These are phyloP conservation scores for Tetragonia tetragonoides DNA, from an alignment of 148 eudicot species.

Conservation along the genomic window DNA sequence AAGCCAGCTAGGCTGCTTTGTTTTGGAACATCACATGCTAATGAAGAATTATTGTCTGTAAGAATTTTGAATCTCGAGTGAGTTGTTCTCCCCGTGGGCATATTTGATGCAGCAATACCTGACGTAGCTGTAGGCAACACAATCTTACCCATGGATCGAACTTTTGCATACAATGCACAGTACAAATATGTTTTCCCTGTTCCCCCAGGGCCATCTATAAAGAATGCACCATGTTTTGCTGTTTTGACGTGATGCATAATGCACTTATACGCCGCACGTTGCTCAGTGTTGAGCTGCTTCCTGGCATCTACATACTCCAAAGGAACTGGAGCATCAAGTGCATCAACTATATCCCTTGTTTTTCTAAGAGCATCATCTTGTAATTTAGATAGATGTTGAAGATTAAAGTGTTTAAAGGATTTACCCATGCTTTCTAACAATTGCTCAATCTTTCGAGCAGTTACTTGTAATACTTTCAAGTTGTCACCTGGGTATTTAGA, in stretches of 20 bases:
- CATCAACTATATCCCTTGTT: not conserved
- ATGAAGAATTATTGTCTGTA: not conserved
- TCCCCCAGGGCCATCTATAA: not conserved
- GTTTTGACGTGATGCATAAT: not conserved
- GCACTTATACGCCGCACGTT: not conserved
- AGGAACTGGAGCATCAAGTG: not conserved
- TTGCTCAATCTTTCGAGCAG: no score
- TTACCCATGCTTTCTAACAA: no score
- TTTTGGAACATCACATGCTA: slow-evolving; percentile 5
- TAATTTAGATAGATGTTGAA: no score
- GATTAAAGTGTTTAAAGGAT: no score
- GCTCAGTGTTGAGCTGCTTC: no score
- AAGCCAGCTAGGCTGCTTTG: not conserved
- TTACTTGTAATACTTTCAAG: no score
- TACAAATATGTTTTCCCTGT: not conserved
- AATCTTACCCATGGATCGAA: not conserved
- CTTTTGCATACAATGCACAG: not conserved
- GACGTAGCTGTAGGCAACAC: not conserved
- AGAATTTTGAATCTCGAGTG: slow-evolving; percentile 9
- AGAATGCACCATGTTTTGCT: not conserved
- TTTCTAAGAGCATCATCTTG: not conserved
- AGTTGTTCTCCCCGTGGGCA: not conserved
- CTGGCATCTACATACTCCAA: not conserved
- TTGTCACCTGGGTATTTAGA: no score
- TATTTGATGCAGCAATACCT: not conserved